Base-by-base conservation (phyloP, 495 filamentous ascomycete species). In the Penicillium subrubescens region DNA sequence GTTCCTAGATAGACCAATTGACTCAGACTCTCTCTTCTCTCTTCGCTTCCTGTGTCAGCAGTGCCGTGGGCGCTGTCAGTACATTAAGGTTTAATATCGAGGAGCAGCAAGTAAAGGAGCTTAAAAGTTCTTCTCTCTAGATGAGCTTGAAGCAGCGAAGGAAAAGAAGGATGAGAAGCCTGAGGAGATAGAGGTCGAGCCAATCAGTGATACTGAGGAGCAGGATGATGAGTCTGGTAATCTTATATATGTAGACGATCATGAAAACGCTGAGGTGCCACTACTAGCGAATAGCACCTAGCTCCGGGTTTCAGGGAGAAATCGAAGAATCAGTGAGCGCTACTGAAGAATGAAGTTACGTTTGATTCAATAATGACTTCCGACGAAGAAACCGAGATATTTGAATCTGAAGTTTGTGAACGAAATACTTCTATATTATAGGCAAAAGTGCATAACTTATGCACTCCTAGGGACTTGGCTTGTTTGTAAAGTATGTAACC, bases 141-240 rank as follows among this genome's bases (percentile, higher is more conserved):
- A 55, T 31, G 21, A 56, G 23, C 21, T 56, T 27, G 31, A 56
- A 56, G 31, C 29, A 6, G 25, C 29, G 29, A 56, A 56, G 29
- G 34, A 56, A 39, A 31, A 56, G 53, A 56, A 37, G 53, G 53
- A 56, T 56, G 19, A 56, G 34, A 56, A 56, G 53, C 53, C 19
- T 19, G 34, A 56, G 8, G 29, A 56, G 53, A 23, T 56, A 12
- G 19, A 39, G 29, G 34, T 52, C 12, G 50, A 52, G 23, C 50
- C 14, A 52, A 52, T 52, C 14, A 52, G 50, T 52, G n/a, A 52
- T 52, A 52, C 50, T 8, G n/a, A 52, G 50, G n/a, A 52, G 25
- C n/a, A 52, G 50, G 50, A 52, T 50, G 17, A 27, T 21, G 17
- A 27, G 46, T 50, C 17, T 21, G 6, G 19, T 50, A 23, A 50